Percentiles rank a stretch among this genome's conserved stretches.
phyloP scores from a whole-genome alignment of 2,329 filamentous ascomycete genomes.

The Fusarium sp. region DNA sequence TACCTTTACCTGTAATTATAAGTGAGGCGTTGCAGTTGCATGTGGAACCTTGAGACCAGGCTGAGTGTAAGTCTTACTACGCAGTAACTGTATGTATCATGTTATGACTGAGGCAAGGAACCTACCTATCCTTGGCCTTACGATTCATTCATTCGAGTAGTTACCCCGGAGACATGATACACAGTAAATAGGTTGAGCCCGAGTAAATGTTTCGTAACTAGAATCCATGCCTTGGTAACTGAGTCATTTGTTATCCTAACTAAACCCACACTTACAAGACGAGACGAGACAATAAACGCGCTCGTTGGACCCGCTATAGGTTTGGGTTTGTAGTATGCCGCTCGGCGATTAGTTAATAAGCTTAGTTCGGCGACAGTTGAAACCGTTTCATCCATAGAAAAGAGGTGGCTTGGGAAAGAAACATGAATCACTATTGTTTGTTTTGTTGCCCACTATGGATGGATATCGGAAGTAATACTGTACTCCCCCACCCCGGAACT shows the following conservation, averaged over 20 bases:
- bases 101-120: background rate
- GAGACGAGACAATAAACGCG: background rate
- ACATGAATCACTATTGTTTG: constrained; percentile 10
- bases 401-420: background rate
- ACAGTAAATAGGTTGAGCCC: background rate
- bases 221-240: background rate
- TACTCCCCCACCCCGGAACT: background rate
- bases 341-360: background rate
- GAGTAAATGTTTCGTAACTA: background rate
- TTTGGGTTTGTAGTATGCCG: background rate
- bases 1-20: background rate
- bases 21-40: background rate
- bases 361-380: background rate
- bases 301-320: constrained; percentile 1
- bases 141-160: background rate
- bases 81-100: background rate
- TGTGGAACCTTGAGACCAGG: background rate
- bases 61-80: background rate
- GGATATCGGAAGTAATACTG: background rate
- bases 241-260: constrained; percentile 8
- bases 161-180: background rate
- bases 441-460: constrained; percentile 3
- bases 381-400: background rate
- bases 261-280: background rate
- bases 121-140: background rate